A percentile compares a stretch with the other conserved stretches of the same genome.
Conservation (phyloP, 129 eudicot species). For the Saposhnikovia divaricata region DNA sequence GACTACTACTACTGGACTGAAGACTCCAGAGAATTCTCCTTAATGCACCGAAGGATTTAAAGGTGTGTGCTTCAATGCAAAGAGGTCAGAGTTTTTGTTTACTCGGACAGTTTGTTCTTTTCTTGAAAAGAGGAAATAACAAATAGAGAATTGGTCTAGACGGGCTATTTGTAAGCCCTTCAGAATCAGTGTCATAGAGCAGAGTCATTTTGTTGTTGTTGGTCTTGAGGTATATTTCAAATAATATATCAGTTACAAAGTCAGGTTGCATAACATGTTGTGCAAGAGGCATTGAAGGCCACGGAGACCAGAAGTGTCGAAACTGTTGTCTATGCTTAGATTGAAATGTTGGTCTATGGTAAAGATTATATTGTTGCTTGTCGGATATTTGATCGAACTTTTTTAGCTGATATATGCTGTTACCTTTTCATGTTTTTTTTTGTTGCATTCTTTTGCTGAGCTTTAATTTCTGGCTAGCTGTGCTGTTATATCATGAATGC, state of each 20-base stretch:
- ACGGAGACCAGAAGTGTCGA: neutral
- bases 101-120: neutral
- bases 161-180: slow-evolving; percentile 1
- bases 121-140: neutral
- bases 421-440: neutral
- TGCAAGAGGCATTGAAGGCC: neutral
- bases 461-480: neutral
- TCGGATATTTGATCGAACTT: neutral
- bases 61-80: neutral
- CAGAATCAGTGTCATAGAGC: neutral
- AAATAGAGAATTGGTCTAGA: neutral
- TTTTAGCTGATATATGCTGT: neutral
- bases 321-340: neutral
- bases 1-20: slow-evolving; percentile 22
- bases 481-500: neutral
- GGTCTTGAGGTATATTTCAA: slow-evolving; percentile 1
- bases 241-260: neutral
- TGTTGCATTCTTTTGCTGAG: too few species aligned
- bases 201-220: slow-evolving; percentile 6
- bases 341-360: neutral
- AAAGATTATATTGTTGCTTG: neutral
- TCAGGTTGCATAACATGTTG: neutral
- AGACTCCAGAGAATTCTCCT: slow-evolving; percentile 82
- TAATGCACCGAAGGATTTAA: slow-evolving; percentile 43
- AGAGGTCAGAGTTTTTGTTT: neutral